Evolutionary conservation across 1,139 yeast species (phyloP), one percentile per base, ranked within the genome.

Genomic region (Lodderomyces parapsilosis): DNA sequence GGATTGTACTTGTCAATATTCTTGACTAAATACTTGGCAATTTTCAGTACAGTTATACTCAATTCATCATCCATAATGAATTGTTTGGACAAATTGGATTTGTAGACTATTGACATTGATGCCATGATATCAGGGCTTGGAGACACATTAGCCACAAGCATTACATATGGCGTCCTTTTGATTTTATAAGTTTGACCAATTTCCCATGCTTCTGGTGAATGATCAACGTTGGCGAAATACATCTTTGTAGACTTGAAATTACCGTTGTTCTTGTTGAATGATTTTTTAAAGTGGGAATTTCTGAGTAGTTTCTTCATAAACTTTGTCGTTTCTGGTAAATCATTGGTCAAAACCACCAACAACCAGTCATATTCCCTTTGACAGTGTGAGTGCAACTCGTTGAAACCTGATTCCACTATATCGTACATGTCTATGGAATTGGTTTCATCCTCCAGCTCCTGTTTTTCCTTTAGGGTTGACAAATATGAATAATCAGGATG

Each of bases 71-170:
- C 59, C 10, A 43, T 52, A 4, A 66, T 44, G 42, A 62, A 61
- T 23, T 50, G 51, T 5, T 45, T 43, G 4, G 67, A 51, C 20
- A 70, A 49, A 43, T 71, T 71, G 15, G 71, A 60, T 48, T 69
- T 71, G 49, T 72, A 75, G 3, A 74, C 66, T 2, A 76, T 56
- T 4, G 83, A 76, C 82, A 80, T 79, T 23, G 79, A 71, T 7
- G 81, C 68, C 62, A 74, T 66, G 4, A 77, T 59, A 3, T 69
- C 60, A 1, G 80, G 81, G 41, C 67, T 68, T 37, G 77, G 67
- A 10, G 81, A 69, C 2, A 78, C 79, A 47, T 78, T 80, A 3
- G 76, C 77, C 25, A 75, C 60, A 34, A 80, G 54, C 58, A 67
- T 62, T 10, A 78, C 49, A 48, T 63, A 76, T 0, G 86, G 86